Percentiles rank a stretch among this genome's conserved stretches.
Conservation (phyloP, 2,329 filamentous ascomycete species). For the Hymenoscyphus infarciens region DNA sequence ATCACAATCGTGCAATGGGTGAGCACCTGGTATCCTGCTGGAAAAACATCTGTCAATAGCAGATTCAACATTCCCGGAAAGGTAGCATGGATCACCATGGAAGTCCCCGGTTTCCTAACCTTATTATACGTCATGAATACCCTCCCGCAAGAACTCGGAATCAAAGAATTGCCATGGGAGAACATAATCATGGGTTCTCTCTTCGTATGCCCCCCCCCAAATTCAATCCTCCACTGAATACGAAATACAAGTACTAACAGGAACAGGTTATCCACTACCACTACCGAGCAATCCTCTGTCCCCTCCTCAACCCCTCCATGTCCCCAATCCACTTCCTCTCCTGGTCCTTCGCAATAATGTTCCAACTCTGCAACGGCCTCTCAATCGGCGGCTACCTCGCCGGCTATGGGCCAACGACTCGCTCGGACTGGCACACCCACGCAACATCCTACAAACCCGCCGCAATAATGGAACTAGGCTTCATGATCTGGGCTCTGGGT, state of each 20-base stretch:
- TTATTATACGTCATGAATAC: slow-evolving; percentile 75
- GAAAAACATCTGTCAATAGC: slow-evolving; percentile 79
- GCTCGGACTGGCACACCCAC: slow-evolving; percentile 47
- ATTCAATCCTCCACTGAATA: neutral
- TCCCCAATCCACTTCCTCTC: slow-evolving; percentile 76
- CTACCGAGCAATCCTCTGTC: slow-evolving; percentile 82
- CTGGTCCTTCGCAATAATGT: slow-evolving; percentile 59
- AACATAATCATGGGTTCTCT: slow-evolving; percentile 72
- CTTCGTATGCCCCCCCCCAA: slow-evolving; percentile 48
- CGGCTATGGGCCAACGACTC: slow-evolving; percentile 70
- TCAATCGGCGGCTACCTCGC: slow-evolving; percentile 77
- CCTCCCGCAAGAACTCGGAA: slow-evolving; percentile 56
- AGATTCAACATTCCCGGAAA: slow-evolving; percentile 84
- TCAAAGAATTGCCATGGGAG: slow-evolving; percentile 65
- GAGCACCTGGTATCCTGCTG: slow-evolving; percentile 80
- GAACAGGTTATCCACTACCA: slow-evolving; percentile 76
- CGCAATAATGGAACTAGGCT: slow-evolving; percentile 55
- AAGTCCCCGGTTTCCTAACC: slow-evolving; percentile 71
- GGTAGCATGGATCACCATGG: slow-evolving; percentile 85
- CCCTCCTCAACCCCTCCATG: slow-evolving; percentile 85
- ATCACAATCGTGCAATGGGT: slow-evolving; percentile 69
- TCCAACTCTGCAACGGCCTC: slow-evolving; percentile 78
- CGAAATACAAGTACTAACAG: neutral
- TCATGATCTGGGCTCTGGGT: slow-evolving; percentile 72
- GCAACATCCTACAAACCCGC: slow-evolving; percentile 30